These are phyloP conservation scores for Umbelopsis sp. DNA, from an alignment of 192 early-diverging fungal species.

Conservation along the genomic window DNA sequence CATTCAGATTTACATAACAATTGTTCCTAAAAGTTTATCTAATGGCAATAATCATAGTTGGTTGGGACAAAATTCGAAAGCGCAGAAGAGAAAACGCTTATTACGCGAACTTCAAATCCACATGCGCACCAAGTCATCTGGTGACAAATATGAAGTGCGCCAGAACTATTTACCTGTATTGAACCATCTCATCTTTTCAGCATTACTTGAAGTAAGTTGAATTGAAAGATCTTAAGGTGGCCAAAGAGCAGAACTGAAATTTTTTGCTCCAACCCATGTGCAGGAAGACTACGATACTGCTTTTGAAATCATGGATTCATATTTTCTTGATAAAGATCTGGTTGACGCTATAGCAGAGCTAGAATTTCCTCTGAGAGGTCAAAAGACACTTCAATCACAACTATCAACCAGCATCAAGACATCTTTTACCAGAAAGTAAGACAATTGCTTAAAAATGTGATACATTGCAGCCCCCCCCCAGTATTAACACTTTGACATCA, in stretches of 20 bases:
- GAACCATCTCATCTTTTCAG: constrained; percentile 51
- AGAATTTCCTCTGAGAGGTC: constrained; percentile 51
- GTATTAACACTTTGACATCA: not conserved
- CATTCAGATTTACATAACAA: not conserved
- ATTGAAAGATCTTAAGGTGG: constrained; percentile 19
- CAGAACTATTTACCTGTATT: constrained; percentile 84
- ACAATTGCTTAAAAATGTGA: not conserved
- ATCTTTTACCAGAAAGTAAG: constrained; percentile 79
- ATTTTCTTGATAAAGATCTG: constrained; percentile 88
- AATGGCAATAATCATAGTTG: constrained; percentile 57
- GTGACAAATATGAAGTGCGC: constrained; percentile 85
- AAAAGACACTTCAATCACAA: constrained; percentile 40
- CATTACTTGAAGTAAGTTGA: constrained; percentile 45
- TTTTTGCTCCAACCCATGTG: constrained; percentile 20
- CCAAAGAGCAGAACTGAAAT: not conserved
- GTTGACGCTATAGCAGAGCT: constrained; percentile 87
- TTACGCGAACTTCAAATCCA: constrained; percentile 87
- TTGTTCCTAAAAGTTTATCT: not conserved
- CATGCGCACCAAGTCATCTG: constrained; percentile 79
- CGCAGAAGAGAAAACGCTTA: constrained; percentile 66
- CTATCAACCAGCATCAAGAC: constrained; percentile 71
- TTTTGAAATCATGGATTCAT: constrained; percentile 89
- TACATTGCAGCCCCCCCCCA: not conserved
- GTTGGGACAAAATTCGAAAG: constrained; percentile 89
- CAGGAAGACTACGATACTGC: constrained; percentile 67